These are phyloP conservation scores for Arthrobotrys sphaeroides DNA, from an alignment of 2,329 filamentous ascomycete species.

Conservation along the genomic window DNA sequence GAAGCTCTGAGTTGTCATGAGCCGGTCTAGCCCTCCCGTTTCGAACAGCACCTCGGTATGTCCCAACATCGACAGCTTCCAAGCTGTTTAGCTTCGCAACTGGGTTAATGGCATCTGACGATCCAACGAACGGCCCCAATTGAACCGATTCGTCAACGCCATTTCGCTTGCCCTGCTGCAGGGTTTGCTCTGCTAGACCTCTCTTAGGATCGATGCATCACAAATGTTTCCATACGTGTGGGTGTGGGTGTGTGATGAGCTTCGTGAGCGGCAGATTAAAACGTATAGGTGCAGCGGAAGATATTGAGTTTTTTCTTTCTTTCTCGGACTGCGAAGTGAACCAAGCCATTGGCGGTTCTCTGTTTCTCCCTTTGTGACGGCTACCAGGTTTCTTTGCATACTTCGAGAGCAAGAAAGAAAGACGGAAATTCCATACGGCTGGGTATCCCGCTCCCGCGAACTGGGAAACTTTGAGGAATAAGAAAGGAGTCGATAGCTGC, in stretches of 20 bases:
- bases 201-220: constrained; percentile 9
- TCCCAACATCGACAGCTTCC: constrained; percentile 12
- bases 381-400: constrained; percentile 17
- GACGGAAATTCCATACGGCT: constrained; percentile 35
- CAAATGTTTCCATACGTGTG: no score
- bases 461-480: constrained; percentile 21
- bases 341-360: not conserved
- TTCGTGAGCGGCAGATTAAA: constrained; percentile 23
- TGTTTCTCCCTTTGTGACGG: not conserved
- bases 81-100: constrained; percentile 2
- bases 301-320: not conserved
- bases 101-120: constrained; percentile 31
- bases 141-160: constrained; percentile 41
- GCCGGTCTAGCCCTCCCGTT: not conserved
- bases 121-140: constrained; percentile 31
- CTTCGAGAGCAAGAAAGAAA: constrained; percentile 9
- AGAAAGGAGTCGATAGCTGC: not conserved
- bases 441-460: constrained; percentile 48
- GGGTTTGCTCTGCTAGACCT: constrained; percentile 10
- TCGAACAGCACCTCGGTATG: constrained; percentile 15
- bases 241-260: constrained; percentile 38
- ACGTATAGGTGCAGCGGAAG: not conserved
- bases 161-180: constrained; percentile 29
- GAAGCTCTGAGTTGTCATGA: constrained; percentile 17
- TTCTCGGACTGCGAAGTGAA: not conserved